Evolutionary conservation across 345 rosid species (phyloP), one percentile per base, ranked within the genome.

Genomic region (Heritiera littoralis): DNA sequence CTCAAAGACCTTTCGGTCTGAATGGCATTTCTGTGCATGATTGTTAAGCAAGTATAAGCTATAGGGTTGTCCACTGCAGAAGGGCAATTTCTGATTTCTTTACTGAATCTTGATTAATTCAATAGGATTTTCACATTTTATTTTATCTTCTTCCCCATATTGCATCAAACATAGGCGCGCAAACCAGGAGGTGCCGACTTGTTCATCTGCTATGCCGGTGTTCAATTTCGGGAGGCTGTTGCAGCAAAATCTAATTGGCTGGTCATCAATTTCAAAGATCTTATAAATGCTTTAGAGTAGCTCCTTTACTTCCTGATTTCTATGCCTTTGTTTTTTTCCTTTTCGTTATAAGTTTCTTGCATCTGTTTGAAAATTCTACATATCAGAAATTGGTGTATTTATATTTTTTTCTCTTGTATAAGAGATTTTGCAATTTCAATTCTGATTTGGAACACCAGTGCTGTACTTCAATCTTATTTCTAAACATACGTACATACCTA

Each of bases 211-310:
- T 96, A 92, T 23, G 98, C 83, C 0, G 98, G 97, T 45, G 97
- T 94, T 76, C 95, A 92, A 80, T 92, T 84, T 72, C 93, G 98
- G 66, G 97, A 89, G 60, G 84, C 92, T 9, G 98, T 94, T 67
- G 98, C 98, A 18, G 91, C 85, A 13, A 87, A 94, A 80, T 97
- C 99, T 75, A 95, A 94, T 86, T 96, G 99, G 99, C 84, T 92
- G 83, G 89, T 94, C 72, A 86, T 90, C 66, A 79, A 81, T 79
- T 94, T 96, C 74, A 77, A 77, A 60, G 86, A 91, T 70, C 81
- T 96, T 79, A 87, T 90, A 35, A 89, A 80, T 82, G 81, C 90
- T 9, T 81, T 94, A 84, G 81, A 88, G 11, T 92, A 86, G 80
- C 46, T 51, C 72, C 41, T 48, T 18, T 11, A 30, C 12, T 61